phyloP scores from a whole-genome alignment of 2,329 filamentous ascomycete genomes.

The Fusarium equiseti region DNA sequence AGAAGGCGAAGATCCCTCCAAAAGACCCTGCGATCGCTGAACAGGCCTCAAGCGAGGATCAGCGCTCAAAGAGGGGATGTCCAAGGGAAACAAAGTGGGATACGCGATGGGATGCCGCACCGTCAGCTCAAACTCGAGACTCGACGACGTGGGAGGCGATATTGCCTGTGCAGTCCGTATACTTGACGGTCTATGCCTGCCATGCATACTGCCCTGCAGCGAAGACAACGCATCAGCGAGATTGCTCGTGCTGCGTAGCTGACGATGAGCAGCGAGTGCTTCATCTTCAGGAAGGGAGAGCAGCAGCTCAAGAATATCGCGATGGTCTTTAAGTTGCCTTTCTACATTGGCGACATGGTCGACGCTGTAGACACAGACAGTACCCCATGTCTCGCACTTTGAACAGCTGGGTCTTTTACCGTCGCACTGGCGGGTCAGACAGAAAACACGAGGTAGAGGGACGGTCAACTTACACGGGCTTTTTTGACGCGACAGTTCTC shows the following conservation, averaged over 20 bases:
- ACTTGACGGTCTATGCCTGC: conserved; percentile 24
- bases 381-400: conserved; percentile 28
- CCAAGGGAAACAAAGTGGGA: conserved; percentile 27
- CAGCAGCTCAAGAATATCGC: conserved; percentile 25
- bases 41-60: conserved; percentile 14
- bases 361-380: conserved; percentile 17
- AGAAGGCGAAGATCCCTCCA: conserved; percentile 18
- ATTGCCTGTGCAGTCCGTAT: conserved; percentile 18
- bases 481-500: conserved; percentile 34
- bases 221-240: conserved; percentile 19
- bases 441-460: background rate
- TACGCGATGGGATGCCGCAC: conserved; percentile 32
- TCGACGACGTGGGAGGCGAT: conserved; percentile 30
- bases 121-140: conserved; percentile 40
- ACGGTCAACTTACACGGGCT: conserved; percentile 28
- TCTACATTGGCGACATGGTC: conserved; percentile 29
- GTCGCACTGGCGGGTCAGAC: conserved; percentile 33
- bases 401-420: conserved; percentile 28
- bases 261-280: conserved; percentile 12
- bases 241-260: conserved; percentile 4
- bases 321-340: conserved; percentile 27
- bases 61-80: conserved; percentile 13
- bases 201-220: conserved; percentile 29
- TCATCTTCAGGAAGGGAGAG: conserved; percentile 19
- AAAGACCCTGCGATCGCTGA: background rate